These are phyloP conservation scores for Gremmenia infestans DNA, from an alignment of 2,329 filamentous ascomycete genomes.

Conservation along the genomic window DNA sequence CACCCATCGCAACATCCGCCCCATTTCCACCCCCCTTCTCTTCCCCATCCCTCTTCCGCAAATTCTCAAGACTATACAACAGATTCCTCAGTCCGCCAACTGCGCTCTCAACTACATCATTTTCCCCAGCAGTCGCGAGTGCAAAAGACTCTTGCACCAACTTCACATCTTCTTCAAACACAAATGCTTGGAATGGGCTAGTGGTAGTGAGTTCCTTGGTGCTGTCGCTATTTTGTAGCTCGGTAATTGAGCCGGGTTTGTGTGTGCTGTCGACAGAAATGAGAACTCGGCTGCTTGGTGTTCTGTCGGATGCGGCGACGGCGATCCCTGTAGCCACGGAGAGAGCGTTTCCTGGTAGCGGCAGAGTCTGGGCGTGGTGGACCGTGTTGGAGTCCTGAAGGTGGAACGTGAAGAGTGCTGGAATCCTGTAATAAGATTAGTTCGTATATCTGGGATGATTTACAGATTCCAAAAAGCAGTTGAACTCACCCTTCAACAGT, in stretches of 20 bases:
- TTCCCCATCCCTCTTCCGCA: conserved; percentile 31
- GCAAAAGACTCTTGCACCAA: conserved; percentile 6
- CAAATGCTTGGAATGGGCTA: conserved; percentile 11
- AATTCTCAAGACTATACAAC: conserved; percentile 32
- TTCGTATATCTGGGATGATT: conserved; percentile 6
- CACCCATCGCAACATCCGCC: not conserved
- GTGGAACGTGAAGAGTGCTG: conserved; percentile 63
- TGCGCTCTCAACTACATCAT: conserved; percentile 27
- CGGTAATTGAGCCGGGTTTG: conserved; percentile 43
- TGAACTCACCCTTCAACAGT: conserved; percentile 52
- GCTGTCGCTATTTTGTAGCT: conserved; percentile 22
- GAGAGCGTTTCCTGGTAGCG: conserved; percentile 57
- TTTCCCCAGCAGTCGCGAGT: not conserved
- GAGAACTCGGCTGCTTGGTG: conserved; percentile 32
- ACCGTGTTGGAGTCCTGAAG: conserved; percentile 47
- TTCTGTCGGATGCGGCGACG: conserved; percentile 18
- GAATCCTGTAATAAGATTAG: conserved; percentile 36
- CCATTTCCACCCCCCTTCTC: conserved; percentile 8
- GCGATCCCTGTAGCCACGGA: conserved; percentile 9
- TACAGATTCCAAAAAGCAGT: not conserved
- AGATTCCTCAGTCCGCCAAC: conserved; percentile 35
- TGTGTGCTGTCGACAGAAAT: conserved; percentile 52
- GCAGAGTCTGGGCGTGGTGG: conserved; percentile 44
- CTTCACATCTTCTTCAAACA: conserved; percentile 6
- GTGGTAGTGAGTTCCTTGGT: conserved; percentile 3